Conservation (phyloP, 345 rosid species). For the Brassica incana region DNA sequence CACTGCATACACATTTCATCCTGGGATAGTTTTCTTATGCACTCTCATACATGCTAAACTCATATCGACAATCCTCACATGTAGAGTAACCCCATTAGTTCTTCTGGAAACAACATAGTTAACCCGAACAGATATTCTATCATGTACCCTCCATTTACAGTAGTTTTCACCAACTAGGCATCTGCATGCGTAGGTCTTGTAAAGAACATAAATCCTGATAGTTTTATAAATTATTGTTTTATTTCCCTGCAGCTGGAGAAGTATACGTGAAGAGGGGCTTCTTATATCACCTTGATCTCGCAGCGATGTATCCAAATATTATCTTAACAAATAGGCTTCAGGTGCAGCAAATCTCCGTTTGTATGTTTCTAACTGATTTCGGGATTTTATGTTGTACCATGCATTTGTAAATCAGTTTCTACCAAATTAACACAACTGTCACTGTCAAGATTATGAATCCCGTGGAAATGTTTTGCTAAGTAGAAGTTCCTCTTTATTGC, state of each 20-base stretch:
- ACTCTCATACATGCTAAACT: conserved; percentile 10
- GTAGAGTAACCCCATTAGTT: conserved; percentile 10
- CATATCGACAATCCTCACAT: conserved; percentile 1
- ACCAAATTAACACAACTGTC: neutral
- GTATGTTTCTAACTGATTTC: conserved; percentile 8
- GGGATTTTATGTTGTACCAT: neutral
- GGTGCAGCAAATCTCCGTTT: conserved; percentile 46
- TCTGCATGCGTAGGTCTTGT: no score
- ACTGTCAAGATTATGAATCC: conserved; percentile 17
- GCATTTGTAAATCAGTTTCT: conserved; percentile 7
- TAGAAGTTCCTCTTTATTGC: conserved; percentile 26
- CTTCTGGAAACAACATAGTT: conserved; percentile 14
- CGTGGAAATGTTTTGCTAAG: conserved; percentile 2
- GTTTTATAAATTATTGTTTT: conserved; percentile 15
- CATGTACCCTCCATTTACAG: conserved; percentile 8
- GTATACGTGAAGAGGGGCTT: conserved; percentile 81
- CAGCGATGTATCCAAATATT: conserved; percentile 99
- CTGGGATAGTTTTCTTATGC: conserved; percentile 17
- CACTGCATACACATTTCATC: conserved; percentile 8
- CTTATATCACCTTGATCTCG: conserved; percentile 97
- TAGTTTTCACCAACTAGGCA: no score
- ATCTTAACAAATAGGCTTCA: conserved; percentile 97
- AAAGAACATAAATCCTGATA: conserved; percentile 11
- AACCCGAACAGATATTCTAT: conserved; percentile 1
- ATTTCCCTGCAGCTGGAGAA: conserved; percentile 62